These are phyloP conservation scores for Sphaerobolus stellatus DNA, from an alignment of 1,284 basidiomycete species.

Conservation along the genomic window DNA sequence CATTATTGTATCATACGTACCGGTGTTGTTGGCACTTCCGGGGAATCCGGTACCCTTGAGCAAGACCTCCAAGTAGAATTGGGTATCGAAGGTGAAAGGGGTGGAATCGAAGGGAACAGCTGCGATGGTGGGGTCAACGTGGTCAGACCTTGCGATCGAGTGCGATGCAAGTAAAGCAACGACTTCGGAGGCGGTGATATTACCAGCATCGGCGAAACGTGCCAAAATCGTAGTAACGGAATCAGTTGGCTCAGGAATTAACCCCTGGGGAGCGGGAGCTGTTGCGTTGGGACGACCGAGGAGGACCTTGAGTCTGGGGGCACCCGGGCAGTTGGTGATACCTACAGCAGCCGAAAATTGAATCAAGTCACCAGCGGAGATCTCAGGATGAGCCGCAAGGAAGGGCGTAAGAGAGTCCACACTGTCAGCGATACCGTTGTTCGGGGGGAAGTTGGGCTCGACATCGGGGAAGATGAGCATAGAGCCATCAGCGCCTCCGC, in stretches of 20 bases:
- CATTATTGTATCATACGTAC: too few relatives aligned
- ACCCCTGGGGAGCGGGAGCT: conserved; percentile 10
- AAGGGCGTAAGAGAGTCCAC: conserved; percentile 8
- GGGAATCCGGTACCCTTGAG: conserved; percentile 13
- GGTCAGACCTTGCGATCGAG: conserved; percentile 15
- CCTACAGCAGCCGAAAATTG: conserved; percentile 42
- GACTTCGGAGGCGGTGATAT: conserved; percentile 10
- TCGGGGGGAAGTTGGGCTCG: conserved; percentile 17
- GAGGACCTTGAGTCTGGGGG: conserved; percentile 17
- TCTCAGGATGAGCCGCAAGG: neutral
- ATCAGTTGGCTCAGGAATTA: conserved; percentile 16
- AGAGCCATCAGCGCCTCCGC: conserved; percentile 18
- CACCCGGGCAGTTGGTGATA: conserved; percentile 19
- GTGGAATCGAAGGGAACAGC: conserved; percentile 20
- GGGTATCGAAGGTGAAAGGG: conserved; percentile 20
- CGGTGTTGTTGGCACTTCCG: conserved; percentile 7
- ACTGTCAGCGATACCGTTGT: conserved; percentile 19
- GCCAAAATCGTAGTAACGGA: conserved; percentile 11
- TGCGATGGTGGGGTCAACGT: conserved; percentile 13
- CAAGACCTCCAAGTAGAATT: conserved; percentile 19
- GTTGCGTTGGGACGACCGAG: conserved; percentile 19
- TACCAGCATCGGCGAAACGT: conserved; percentile 14
- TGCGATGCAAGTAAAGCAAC: conserved; percentile 17
- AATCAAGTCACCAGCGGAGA: conserved; percentile 27
- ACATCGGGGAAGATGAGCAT: conserved; percentile 15